phyloP scores from a whole-genome alignment of 805 yeast species.

The Candida nitratophila region DNA sequence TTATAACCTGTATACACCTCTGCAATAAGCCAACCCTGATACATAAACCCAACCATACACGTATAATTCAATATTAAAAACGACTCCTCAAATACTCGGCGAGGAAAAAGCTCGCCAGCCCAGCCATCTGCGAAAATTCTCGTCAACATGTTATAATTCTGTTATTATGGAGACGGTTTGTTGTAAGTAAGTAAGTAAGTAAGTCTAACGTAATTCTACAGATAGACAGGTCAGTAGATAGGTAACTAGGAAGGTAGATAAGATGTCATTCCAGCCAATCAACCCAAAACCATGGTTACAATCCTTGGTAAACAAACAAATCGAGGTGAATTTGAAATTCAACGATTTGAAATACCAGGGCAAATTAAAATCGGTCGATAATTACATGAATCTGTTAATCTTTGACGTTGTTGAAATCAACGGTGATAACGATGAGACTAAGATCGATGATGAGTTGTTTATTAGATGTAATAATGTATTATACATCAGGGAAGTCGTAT shows the following conservation, averaged over 20 bases:
- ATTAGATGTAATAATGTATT: constrained; percentile 88
- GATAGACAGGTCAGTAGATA: too few species aligned
- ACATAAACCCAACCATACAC: too few species aligned
- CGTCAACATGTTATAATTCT: too few species aligned
- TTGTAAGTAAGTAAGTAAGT: too few species aligned
- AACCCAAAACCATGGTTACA: constrained; percentile 90
- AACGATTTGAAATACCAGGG: constrained; percentile 87
- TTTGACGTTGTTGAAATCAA: constrained; percentile 37
- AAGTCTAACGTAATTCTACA: too few species aligned
- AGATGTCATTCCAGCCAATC: constrained; percentile 49
- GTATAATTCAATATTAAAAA: too few species aligned
- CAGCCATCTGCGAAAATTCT: too few species aligned
- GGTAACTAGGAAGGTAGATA: too few species aligned
- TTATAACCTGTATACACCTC: too few species aligned
- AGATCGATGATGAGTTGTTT: constrained; percentile 51
- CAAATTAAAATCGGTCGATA: constrained; percentile 68
- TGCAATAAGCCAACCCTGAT: too few species aligned
- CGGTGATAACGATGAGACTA: constrained; percentile 32
- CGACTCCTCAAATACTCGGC: not conserved
- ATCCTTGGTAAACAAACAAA: constrained; percentile 61
- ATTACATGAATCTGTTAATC: constrained; percentile 87
- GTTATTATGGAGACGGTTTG: too few species aligned
- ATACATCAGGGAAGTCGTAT: constrained; percentile 48
- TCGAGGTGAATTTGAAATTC: constrained; percentile 82
- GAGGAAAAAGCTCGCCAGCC: too few species aligned